Evolutionary conservation across 2,329 filamentous ascomycete genomes (phyloP), one percentile per base, ranked within the genome.

Genomic region (Dissoconium aciculare): DNA sequence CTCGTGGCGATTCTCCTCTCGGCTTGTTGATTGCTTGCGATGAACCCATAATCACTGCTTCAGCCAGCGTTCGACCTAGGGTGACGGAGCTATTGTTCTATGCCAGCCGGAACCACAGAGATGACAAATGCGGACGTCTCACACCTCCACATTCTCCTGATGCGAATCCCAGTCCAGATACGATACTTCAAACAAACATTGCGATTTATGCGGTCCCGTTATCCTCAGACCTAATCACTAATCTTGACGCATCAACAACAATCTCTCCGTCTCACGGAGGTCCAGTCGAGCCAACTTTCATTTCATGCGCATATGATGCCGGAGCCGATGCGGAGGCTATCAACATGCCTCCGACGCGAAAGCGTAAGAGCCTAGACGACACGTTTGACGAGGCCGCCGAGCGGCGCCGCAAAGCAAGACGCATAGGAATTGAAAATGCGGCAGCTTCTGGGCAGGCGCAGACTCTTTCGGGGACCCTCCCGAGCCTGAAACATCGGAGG

Each of bases 311-410:
- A n/a, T n/a, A n/a, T n/a, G n/a, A n/a, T n/a, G n/a, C n/a, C n/a
- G n/a, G n/a, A n/a, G n/a, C n/a, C n/a, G n/a, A n/a, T n/a, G 8
- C 19, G 5, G 41, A 45, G 19, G 31, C 42, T 6, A 33, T 48
- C 15, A 39, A 50, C 31, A 35, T 45, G 5, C 36, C 46, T 4
- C 44, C 45, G 0, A 36, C 49, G 1, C 46, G 51, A 8, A 66
- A 63, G 40, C 54, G 60, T 11, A 60, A 56, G 31, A 55, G 52
- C 13, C 44, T 55, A 10, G 46, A 44, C 5, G 54, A 60, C 17
- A 45, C 64, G 3, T 64, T 67, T 30, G 60, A 66, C 28, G 57
- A 62, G 42, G 63, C 63, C 3, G 52, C 54, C 2, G 52, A 60
- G 27, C 55, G 55, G 3, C 53, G 56, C 3, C 55, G 52, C 28